Base-by-base conservation (phyloP, 2,329 filamentous ascomycete species). In the Thelonectria olida region DNA sequence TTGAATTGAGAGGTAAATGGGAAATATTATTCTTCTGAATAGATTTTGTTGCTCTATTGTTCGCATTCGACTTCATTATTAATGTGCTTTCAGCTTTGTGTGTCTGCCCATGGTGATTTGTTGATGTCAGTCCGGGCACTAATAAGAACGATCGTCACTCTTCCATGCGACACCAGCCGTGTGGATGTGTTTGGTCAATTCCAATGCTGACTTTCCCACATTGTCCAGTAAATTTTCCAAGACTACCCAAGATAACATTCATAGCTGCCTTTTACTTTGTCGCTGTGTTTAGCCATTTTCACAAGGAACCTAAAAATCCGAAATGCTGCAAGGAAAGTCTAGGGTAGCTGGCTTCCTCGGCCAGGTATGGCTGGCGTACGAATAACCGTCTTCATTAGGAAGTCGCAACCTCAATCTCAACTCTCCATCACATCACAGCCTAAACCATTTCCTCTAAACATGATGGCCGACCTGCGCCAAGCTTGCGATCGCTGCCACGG, bases 401-500 rank as follows among this genome's bases (percentile, higher is more conserved):
- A 34, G 31, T 13, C 13, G 13, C 41, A 44, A 25, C 42, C 8
- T 45, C 31, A 27, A 23, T 22, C 42, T 36, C 15, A 10, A 49
- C 23, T 42, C 9, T 31, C 45, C 8, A 23, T 10, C 9, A n/a
- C 15, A 2, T 27, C 34, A 28, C 34, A 39, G 31, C 7, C 23
- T 23, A 41, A 31, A 19, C 17, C 20, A 52, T 10, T 20, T 17
- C n/a, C 4, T 4, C 15, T 17, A 27, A 20, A 39, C 52, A 54
- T 25, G 5, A 73, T 71, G 63, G 34, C 67, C 45, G 67, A 72
- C 13, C 71, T 72, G 17, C 71, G 78, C 15, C 70, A 74, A 27
- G 77, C 78, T 13, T 82, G 79, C 61, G 79, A 81, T 67, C 72
- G 81, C 39, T 84, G 82, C 39, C 81, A 83, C 61, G 73, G 75